Evolutionary conservation across 1,284 basidiomycete species (phyloP).

Genomic region (Naganishia albida): DNA sequence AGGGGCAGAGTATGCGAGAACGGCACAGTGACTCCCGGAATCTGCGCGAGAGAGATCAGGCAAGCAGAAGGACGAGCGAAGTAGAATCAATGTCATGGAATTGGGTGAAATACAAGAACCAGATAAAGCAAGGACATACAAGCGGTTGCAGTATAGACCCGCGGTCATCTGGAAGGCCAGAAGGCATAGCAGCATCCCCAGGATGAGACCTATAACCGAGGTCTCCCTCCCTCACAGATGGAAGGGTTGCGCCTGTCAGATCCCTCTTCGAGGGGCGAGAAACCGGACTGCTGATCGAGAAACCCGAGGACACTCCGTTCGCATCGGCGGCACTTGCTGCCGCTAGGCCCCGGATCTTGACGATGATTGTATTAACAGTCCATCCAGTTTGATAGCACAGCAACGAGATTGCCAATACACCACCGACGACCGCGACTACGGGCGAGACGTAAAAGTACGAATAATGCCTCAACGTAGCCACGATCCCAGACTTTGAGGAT

Average conservation of each 20-base stretch:
- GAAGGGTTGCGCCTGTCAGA: background rate
- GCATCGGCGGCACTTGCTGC: background rate
- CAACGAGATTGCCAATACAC: background rate
- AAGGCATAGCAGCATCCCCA: too few relatives aligned
- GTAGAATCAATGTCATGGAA: background rate
- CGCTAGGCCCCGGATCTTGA: background rate
- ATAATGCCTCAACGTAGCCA: background rate
- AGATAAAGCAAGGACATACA: slow-evolving; percentile 4
- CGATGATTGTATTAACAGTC: background rate
- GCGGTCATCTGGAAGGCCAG: background rate
- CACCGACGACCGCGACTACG: background rate
- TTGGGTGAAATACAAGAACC: background rate
- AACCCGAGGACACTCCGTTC: background rate
- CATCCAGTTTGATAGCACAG: slow-evolving; percentile 21
- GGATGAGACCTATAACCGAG: background rate
- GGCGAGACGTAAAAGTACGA: slow-evolving; percentile 12
- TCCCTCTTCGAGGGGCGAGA: background rate
- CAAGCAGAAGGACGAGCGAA: background rate
- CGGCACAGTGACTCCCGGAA: slow-evolving; percentile 51
- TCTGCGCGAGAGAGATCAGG: slow-evolving; percentile 37
- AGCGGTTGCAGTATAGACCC: slow-evolving; percentile 18
- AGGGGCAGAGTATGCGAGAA: slow-evolving; percentile 48
- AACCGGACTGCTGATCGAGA: too few relatives aligned
- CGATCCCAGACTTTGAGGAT: background rate
- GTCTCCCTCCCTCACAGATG: background rate